phyloP scores from a whole-genome alignment of 345 rosid species.

The Eucalyptus polyanthemos region DNA sequence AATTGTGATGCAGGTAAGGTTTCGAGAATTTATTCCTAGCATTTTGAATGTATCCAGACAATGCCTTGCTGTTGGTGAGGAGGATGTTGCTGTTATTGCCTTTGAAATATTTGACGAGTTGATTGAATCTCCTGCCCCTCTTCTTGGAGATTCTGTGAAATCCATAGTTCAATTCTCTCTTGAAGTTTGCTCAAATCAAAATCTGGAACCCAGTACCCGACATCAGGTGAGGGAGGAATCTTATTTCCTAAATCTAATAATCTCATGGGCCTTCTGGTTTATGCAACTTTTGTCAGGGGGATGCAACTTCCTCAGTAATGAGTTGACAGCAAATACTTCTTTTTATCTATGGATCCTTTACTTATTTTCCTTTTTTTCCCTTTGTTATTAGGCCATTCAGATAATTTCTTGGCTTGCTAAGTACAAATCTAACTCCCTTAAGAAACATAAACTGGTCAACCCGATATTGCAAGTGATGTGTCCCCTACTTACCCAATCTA shows the following conservation, averaged over 20 bases:
- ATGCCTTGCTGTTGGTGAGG: conserved; percentile 86
- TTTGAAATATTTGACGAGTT: conserved; percentile 98
- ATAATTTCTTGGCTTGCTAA: conserved; percentile 98
- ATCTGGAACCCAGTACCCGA: conserved; percentile 73
- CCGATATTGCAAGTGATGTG: conserved; percentile 97
- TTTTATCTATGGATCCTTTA: background rate
- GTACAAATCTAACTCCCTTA: conserved; percentile 76
- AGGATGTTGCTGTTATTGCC: conserved; percentile 96
- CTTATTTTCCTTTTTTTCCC: background rate
- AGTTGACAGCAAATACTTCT: background rate
- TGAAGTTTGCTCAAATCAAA: conserved; percentile 89
- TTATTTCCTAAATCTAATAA: background rate
- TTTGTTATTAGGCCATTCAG: conserved; percentile 76
- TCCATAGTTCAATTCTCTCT: conserved; percentile 95
- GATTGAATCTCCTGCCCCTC: conserved; percentile 98
- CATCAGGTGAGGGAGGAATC: conserved; percentile 62
- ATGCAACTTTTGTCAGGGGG: background rate
- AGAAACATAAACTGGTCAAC: conserved; percentile 68
- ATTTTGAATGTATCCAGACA: conserved; percentile 90
- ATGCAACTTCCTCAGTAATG: background rate
- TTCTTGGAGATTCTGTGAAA: conserved; percentile 94
- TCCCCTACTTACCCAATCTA: conserved; percentile 88
- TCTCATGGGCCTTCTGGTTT: background rate
- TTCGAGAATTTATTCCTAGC: conserved; percentile 96
- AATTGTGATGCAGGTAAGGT: conserved; percentile 52